phyloP scores from a whole-genome alignment of 345 rosid genomes.

The Triadica sebifera region DNA sequence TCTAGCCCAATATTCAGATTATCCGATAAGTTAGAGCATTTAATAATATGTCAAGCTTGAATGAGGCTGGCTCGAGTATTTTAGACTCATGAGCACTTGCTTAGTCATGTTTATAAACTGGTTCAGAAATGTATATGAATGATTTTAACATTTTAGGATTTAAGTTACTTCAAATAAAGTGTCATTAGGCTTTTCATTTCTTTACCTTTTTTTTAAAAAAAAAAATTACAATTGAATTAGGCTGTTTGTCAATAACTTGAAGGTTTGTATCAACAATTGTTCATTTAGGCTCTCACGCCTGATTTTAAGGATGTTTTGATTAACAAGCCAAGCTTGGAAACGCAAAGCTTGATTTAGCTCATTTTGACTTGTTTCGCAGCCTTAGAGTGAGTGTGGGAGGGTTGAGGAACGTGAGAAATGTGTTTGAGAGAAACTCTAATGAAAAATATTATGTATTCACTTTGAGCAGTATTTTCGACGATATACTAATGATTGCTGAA shows the following conservation, averaged over 20 bases:
- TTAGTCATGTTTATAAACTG: background rate
- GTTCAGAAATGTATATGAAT: background rate
- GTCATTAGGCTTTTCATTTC: background rate
- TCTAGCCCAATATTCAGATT: background rate
- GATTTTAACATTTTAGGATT: background rate
- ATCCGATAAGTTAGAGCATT: background rate
- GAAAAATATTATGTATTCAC: too few relatives aligned
- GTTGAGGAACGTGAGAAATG: background rate
- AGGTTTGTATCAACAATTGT: background rate
- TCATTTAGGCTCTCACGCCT: background rate
- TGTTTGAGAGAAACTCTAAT: too few relatives aligned
- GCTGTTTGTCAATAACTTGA: background rate
- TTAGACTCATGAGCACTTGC: background rate
- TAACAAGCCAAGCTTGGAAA: background rate
- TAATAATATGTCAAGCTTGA: background rate
- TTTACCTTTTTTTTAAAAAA: too few relatives aligned
- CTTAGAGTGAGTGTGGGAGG: background rate
- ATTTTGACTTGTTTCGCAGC: background rate
- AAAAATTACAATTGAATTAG: background rate
- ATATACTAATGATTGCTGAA: too few relatives aligned
- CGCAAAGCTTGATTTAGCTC: background rate
- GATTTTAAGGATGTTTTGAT: background rate
- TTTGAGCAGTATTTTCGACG: too few relatives aligned
- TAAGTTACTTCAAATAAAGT: background rate
- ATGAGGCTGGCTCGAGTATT: background rate